Evolutionary conservation across 2,329 filamentous ascomycete species (phyloP), one percentile per base, ranked within the genome.

Genomic region (Ilyonectria destructans): DNA sequence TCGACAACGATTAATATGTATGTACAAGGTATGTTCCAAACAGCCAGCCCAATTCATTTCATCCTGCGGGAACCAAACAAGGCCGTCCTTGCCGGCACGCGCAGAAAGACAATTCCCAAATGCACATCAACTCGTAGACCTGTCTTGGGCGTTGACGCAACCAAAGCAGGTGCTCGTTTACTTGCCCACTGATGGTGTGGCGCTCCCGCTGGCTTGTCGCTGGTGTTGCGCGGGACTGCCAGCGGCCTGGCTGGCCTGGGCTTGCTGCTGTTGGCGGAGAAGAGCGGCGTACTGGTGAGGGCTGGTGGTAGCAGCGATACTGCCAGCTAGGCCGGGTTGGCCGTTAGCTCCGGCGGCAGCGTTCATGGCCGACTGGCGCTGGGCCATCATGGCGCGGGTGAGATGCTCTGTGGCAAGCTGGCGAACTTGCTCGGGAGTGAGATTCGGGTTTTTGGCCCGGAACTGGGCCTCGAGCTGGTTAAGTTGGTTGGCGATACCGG

Each of bases 271-370:
- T 45, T 88, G 87, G 51, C 88, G 80, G 9, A 90, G 83, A 37
- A 90, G 80, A 63, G 88, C 87, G 1, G 88, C 88, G 73, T 90
- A 90, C 69, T 90, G 88, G 46, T 90, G 87, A 31, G 88, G 88
- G 64, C 86, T 88, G 1, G 83, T 82, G 0, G 85, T 85, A 19
- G 82, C 81, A 1, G 83, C 79, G 56, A 87, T 82, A 19, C 85
- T 83, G 58, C 85, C 87, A 17, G 85, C 81, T 60, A 87, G 83
- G 2, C 83, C 83, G 15, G 85, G 79, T 69, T 87, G 85, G 8
- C 82, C 82, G 5, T 82, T 80, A 15, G 80, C 84, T 10, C 87
- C 87, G 2, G 87, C 86, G 2, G 87, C 87, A 31, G 86, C 85
- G 71, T 85, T 87, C 85, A 89, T 88, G 2, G 87, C 87, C 26